A percentile compares a stretch with the other conserved stretches of the same genome.
Conservation (phyloP, 768 basidiomycete genomes). For the Lyophyllum decastes region DNA sequence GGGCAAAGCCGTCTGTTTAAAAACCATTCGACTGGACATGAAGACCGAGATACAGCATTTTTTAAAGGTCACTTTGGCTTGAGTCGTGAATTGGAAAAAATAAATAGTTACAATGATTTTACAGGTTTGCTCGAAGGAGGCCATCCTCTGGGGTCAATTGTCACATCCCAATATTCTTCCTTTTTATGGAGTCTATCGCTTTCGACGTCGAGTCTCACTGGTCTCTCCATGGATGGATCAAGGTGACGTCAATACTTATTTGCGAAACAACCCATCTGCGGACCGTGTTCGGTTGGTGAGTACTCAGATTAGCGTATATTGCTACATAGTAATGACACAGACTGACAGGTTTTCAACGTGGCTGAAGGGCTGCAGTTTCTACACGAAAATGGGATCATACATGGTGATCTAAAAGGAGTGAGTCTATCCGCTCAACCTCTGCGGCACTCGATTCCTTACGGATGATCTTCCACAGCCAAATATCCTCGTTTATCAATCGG, state of each 20-base stretch:
- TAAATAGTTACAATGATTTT: too few relatives aligned
- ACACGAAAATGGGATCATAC: neutral
- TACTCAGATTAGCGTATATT: neutral
- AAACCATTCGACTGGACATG: neutral
- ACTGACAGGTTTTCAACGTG: neutral
- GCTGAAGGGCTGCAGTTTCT: neutral
- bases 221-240: neutral
- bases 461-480: neutral
- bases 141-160: conserved; percentile 26
- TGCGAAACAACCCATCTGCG: neutral
- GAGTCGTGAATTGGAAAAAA: too few relatives aligned
- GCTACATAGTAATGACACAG: too few relatives aligned
- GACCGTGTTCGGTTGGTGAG: neutral
- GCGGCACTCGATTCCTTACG: neutral
- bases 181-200: conserved; percentile 26
- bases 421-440: neutral
- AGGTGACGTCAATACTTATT: neutral
- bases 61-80: neutral
- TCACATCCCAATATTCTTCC: conserved; percentile 29
- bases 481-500: neutral
- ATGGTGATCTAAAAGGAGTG: neutral
- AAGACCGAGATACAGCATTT: neutral
- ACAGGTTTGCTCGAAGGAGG: conserved; percentile 10
- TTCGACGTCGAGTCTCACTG: neutral
- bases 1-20: neutral